A percentile compares a stretch with the other conserved stretches of the same genome.
phyloP scores from a whole-genome alignment of 2,329 filamentous ascomycete species.

The Aurifilum marmelostoma region DNA sequence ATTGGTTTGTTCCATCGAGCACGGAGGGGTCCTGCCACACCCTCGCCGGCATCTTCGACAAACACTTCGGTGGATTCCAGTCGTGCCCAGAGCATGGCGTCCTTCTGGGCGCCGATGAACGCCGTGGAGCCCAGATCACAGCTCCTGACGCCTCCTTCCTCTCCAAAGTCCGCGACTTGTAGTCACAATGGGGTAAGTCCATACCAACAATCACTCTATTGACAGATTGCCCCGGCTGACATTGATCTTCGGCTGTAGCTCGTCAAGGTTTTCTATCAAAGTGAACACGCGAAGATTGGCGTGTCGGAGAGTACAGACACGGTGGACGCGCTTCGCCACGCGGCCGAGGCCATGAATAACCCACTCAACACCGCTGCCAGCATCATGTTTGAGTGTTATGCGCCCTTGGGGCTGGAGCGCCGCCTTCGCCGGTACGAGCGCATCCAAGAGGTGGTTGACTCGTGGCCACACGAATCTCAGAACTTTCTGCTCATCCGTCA shows the following conservation, averaged over 20 bases:
- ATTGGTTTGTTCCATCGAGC: slow-evolving; percentile 50
- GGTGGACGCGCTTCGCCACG: slow-evolving; percentile 71
- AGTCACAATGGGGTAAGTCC: slow-evolving; percentile 73
- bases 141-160: slow-evolving; percentile 22
- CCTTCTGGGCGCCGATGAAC: slow-evolving; percentile 23
- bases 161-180: slow-evolving; percentile 80
- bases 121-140: slow-evolving; percentile 24
- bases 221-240: slow-evolving; percentile 34
- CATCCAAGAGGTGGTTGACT: slow-evolving; percentile 86
- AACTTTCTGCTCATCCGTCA: slow-evolving; percentile 73
- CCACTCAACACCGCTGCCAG: slow-evolving; percentile 66
- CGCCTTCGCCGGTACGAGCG: slow-evolving; percentile 84
- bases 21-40: slow-evolving; percentile 43
- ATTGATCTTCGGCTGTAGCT: slow-evolving; percentile 49
- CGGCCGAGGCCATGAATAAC: slow-evolving; percentile 65
- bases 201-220: slow-evolving; percentile 31
- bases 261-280: slow-evolving; percentile 73
- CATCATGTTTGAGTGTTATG: slow-evolving; percentile 78
- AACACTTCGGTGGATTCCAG: slow-evolving; percentile 40
- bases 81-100: slow-evolving; percentile 40
- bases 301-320: slow-evolving; percentile 76
- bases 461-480: slow-evolving; percentile 82
- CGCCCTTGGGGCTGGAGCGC: slow-evolving; percentile 76
- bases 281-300: slow-evolving; percentile 70
- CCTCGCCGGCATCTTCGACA: slow-evolving; percentile 40